Percentiles rank a stretch among this genome's conserved stretches.
These are phyloP conservation scores for Irpex sp. DNA, from an alignment of 1,284 basidiomycete species.

Conservation along the genomic window DNA sequence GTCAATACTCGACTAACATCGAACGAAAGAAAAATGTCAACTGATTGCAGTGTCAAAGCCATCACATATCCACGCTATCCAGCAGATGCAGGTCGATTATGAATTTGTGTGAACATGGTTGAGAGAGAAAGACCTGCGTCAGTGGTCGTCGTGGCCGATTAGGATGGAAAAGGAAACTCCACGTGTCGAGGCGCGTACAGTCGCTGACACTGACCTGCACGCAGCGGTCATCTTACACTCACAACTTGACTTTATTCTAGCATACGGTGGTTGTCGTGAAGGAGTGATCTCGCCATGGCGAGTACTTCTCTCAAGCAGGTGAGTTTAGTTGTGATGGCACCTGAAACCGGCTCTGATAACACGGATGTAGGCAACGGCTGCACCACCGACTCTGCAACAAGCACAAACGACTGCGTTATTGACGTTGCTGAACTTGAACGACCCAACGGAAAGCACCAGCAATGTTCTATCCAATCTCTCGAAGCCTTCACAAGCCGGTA, in stretches of 20 bases:
- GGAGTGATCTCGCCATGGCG: constrained; percentile 39
- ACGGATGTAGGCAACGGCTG: constrained; percentile 21
- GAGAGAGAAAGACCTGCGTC: too few relatives aligned
- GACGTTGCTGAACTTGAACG: constrained; percentile 39
- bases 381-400: constrained; percentile 62
- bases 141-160: too few relatives aligned
- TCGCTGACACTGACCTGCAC: background rate
- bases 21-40: too few relatives aligned
- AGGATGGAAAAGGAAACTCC: background rate
- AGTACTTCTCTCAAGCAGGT: constrained; percentile 56
- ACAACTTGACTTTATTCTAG: background rate
- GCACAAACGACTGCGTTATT: constrained; percentile 76
- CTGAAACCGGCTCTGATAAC: background rate
- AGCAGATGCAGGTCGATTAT: too few relatives aligned
- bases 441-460: constrained; percentile 28
- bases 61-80: too few relatives aligned
- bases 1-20: too few relatives aligned
- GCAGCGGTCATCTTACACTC: background rate
- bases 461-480: constrained; percentile 19
- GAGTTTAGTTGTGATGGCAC: constrained; percentile 13
- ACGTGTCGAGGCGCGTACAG: background rate
- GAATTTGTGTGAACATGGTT: too few relatives aligned
- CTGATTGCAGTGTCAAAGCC: too few relatives aligned
- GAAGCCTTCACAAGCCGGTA: constrained; percentile 33
- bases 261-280: background rate